Base-by-base conservation (phyloP, 139 green algal genomes). In the Micractinium conductrix region DNA sequence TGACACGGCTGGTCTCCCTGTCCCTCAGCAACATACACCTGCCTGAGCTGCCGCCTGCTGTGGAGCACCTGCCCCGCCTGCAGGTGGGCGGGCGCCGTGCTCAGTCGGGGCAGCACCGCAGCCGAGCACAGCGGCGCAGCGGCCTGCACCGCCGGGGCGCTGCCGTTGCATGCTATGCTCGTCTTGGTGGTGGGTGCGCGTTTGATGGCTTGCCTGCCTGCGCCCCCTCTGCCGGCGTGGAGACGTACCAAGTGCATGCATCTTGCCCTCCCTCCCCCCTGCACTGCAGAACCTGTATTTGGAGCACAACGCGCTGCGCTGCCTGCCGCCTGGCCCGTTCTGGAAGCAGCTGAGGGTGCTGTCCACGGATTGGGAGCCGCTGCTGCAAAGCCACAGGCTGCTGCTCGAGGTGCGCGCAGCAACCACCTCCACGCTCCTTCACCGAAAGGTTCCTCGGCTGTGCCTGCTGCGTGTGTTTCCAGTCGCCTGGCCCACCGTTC, bases 251-350 rank as follows among this genome's bases (percentile, higher is more conserved):
- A n/a, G n/a, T 30, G 58, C 17, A 67, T 28, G 21, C 16, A 33
- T 30, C 58, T 67, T 33, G 58, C 16, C 21, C 16, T 33, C 5
- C 17, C 58, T 67, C 5, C 58, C 22, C 30, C 17, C 22, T 28
- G 58, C 58, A 28, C 58, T 67, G 45, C 80, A 78, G 65, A 44
- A 80, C 42, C 45, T 86, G 26, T 86, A 86, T n/a, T 22, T 86
- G 30, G 81, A 86, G 42, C 37, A 82, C 73, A 86, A 86, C 69
- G 10, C 37, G 22, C 33, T 86, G 44, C 43, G 65, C 4, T 42
- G 12, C n/a, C 73, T 86, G 42, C 81, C 81, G 0, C n/a, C 44
- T 2, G 81, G 81, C n/a, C 72, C 62, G 7, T 86, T 53, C 58
- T 33, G n/a, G 68, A 19, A 30, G 12, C 19, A 24, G 22, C 60